A percentile compares a stretch with the other conserved stretches of the same genome.
These are phyloP conservation scores for Brasenia schreberi DNA, from an alignment of 164 flowering plant genomes.

Conservation along the genomic window DNA sequence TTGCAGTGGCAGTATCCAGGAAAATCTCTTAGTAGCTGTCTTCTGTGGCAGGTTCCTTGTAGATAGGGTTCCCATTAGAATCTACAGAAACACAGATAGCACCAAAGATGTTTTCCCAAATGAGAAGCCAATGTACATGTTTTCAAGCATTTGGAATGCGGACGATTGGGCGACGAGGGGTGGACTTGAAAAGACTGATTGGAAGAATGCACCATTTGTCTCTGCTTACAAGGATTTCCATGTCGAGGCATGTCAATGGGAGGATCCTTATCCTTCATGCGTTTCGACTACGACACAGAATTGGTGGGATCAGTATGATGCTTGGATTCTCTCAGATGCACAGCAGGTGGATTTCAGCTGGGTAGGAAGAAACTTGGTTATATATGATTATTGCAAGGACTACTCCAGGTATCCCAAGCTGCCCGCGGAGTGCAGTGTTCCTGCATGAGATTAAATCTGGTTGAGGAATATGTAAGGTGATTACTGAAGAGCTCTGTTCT, in stretches of 20 bases:
- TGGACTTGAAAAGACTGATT: slow-evolving; percentile 87
- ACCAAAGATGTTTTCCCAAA: slow-evolving; percentile 75
- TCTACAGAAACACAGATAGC: slow-evolving; percentile 58
- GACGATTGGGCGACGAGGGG: slow-evolving; percentile 99
- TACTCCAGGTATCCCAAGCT: slow-evolving; percentile 32
- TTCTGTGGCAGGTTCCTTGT: slow-evolving; percentile 53
- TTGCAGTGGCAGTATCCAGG: no score
- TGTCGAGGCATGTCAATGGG: slow-evolving; percentile 80
- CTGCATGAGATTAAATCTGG: slow-evolving; percentile 48
- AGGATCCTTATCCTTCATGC: slow-evolving; percentile 76
- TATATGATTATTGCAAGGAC: slow-evolving; percentile 84
- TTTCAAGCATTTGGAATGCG: slow-evolving; percentile 97
- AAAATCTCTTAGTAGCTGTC: not conserved
- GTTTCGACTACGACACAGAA: slow-evolving; percentile 67
- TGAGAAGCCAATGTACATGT: slow-evolving; percentile 87
- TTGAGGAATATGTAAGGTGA: not conserved
- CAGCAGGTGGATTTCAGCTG: slow-evolving; percentile 71
- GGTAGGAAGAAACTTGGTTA: slow-evolving; percentile 77
- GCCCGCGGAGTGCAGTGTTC: slow-evolving; percentile 67
- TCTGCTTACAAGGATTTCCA: slow-evolving; percentile 78
- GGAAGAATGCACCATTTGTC: slow-evolving; percentile 89
- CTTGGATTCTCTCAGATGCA: slow-evolving; percentile 60
- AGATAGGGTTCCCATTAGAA: slow-evolving; percentile 66
- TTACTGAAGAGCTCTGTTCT: no score
- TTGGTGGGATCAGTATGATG: slow-evolving; percentile 86